Base-by-base conservation (phyloP, 2,329 filamentous ascomycete species). In the Diplodia seriata region DNA sequence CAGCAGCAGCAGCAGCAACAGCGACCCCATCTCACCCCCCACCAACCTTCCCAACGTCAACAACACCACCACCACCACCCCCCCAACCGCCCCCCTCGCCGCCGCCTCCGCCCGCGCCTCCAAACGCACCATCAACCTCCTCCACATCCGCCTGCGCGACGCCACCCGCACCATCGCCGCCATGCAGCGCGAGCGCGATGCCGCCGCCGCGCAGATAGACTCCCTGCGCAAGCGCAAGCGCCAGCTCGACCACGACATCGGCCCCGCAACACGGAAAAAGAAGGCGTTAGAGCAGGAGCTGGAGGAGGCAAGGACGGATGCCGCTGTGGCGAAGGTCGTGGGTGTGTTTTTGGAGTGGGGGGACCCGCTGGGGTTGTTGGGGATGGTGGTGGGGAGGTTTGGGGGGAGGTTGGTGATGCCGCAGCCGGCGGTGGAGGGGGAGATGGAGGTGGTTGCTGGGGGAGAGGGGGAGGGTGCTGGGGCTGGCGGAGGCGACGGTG, bases 131-230 rank as follows among this genome's bases (percentile, higher is more conserved):
- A 3, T 38, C 2, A 1, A 51, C 12, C 23, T 11, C 11, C 5
- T 26, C 20, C 8, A 36, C 11, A 38, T 23, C 4, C 29, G n/a
- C 9, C 20, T 26, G 9, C 29, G 47, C 29, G 59, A 63, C 12
- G 20, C 29, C 6, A 26, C 20, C 4, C n/a, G n/a, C 18, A 9
- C 5, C 4, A 2, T n/a, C 40, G 11, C 3, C 0, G 8, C 4
- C 2, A 51, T 14, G 11, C 9, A 63, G 9, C 38, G 38, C 11
- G 59, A 63, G 20, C n/a, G n/a, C 7, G 47, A 14, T 0, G 26
- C 33, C 0, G n/a, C 11, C 0, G 26, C 7, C 2, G 2, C 11
- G 2, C 3, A 20, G 4, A 8, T 62, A 1, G 8, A 5, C 26
- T 1, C 15, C 1, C 43, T 62, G 15, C 31, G 40, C 9, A 12